A percentile compares a stretch with the other conserved stretches of the same genome.
Evolutionary conservation across 257 asterid species (phyloP).

Genomic region (Solanum dulcamara): DNA sequence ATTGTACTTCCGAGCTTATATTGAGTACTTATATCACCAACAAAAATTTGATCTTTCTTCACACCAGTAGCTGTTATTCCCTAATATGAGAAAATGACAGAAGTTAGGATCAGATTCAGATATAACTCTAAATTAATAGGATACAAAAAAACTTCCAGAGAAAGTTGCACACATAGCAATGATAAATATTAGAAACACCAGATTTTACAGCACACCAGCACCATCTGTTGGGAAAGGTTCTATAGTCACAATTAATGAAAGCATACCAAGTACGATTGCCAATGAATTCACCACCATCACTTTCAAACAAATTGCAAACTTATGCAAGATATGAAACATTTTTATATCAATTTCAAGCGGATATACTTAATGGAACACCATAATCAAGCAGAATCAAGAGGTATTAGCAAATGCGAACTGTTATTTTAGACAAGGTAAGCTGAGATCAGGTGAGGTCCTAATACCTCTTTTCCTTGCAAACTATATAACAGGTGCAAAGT

Average conservation of each 20-base stretch:
- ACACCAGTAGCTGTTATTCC: constrained; percentile 74
- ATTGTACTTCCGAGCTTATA: constrained; percentile 52
- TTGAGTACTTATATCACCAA: constrained; percentile 67
- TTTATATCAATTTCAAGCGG: background rate
- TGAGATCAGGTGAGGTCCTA: background rate
- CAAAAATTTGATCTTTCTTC: constrained; percentile 58
- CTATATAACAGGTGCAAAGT: background rate
- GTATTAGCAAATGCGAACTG: background rate
- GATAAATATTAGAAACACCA: background rate
- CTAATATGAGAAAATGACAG: constrained; percentile 13
- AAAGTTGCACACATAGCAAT: background rate
- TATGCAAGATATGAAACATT: background rate
- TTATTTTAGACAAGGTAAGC: background rate
- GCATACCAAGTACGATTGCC: background rate
- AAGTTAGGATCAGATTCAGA: background rate
- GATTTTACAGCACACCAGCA: background rate
- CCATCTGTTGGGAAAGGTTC: background rate
- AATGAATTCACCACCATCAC: background rate
- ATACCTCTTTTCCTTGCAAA: background rate
- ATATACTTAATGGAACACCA: background rate
- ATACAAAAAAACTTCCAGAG: background rate
- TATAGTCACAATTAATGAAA: background rate
- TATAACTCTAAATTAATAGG: background rate
- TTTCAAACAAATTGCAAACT: background rate
- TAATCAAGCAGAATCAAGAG: background rate